Evolutionary conservation across 257 asterid species (phyloP), one percentile per base, ranked within the genome.

Genomic region (Cruciata laevipes): DNA sequence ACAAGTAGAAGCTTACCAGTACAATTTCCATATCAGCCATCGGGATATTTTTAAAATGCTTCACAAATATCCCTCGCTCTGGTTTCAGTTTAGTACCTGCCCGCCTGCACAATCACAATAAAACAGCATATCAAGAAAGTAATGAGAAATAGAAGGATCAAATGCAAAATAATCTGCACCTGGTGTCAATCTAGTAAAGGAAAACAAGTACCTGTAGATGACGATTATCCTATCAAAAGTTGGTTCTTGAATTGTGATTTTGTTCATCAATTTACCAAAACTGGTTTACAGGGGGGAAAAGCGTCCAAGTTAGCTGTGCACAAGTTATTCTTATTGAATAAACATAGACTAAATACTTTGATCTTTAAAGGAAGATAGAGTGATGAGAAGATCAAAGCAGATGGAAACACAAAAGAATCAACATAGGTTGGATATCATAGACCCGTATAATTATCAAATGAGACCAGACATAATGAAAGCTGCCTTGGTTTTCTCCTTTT

Each of bases 11-110:
- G 75, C 97, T 75, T 76, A 93, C 96, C 63, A 93, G 95, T 75
- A 93, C 97, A 76, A 93, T 85, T 82, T 90, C 99, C 99, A 93
- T 81, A 83, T 93, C 99, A 74, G 97, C 99, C 99, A 93, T 93
- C 21, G 99, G 99, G 72, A 93, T 93, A 83, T 82, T 81, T 74
- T 80, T 88, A 90, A 93, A 93, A 85, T 93, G 99, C 84, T 90
- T 93, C 81, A 93, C 95, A 84, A 68, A 88, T 67, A 93, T 84
- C 68, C 98, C 98, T 71, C 96, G 87, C 61, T 92, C 96, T 55
- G 74, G 68, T 78, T 87, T 87, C 66, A 60, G 64, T 77, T 42
- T 63, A 67, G 95, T 70, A 80, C 84, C 78, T 53, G 96, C 89
- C 73, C 85, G 85, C 87, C 98, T 92, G 88, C 79, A 84, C 49